phyloP scores from a whole-genome alignment of 257 asterid species.

The Solanum infundibuliforme region DNA sequence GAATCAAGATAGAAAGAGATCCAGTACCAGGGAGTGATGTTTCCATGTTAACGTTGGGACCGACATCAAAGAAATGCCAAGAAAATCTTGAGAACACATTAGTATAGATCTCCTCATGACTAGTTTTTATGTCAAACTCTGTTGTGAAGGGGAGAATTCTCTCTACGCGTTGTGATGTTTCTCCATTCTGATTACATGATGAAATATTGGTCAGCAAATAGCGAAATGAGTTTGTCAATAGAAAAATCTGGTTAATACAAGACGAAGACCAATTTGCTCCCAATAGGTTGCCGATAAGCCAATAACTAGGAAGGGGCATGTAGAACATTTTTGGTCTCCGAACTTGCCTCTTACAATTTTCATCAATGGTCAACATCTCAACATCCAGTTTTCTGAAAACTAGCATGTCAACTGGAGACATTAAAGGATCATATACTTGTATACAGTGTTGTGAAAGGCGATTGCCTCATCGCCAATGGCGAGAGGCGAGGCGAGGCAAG shows the following conservation, averaged over 20 bases:
- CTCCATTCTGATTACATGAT: neutral
- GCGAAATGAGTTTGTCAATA: neutral
- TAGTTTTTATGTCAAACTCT: neutral
- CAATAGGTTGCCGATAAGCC: neutral
- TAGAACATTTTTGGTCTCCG: neutral
- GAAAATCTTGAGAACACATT: neutral
- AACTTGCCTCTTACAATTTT: neutral
- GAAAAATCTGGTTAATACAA: neutral
- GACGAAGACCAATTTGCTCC: slow-evolving; percentile 3
- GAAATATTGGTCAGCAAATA: neutral
- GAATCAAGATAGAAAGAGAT: neutral
- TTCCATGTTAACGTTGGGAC: neutral
- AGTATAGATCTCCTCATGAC: neutral
- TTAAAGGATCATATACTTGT: neutral
- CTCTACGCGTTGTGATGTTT: neutral
- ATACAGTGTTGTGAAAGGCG: too few relatives aligned
- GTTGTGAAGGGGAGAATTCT: neutral
- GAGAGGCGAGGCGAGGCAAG: too few relatives aligned
- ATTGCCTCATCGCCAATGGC: too few relatives aligned
- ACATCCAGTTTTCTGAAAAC: neutral
- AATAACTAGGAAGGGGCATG: neutral
- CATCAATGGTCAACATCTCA: neutral
- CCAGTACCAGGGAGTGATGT: neutral
- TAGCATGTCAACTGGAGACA: neutral
- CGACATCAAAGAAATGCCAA: neutral